Evolutionary conservation across 1,284 basidiomycete genomes (phyloP).

Genomic region (Thecaphora thlaspeos): DNA sequence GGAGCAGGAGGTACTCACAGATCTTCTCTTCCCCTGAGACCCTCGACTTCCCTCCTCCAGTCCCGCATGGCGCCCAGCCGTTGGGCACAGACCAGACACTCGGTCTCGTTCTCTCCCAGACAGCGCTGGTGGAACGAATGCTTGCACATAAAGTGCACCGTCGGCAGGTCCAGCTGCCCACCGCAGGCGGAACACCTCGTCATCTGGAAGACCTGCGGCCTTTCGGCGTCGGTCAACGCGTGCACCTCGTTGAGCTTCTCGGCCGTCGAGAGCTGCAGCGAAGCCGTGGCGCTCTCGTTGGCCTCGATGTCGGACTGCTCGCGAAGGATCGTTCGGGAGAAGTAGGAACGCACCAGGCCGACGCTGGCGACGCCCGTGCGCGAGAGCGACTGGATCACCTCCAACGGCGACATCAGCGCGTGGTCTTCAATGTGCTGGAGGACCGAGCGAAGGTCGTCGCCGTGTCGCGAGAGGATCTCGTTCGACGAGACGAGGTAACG

Average conservation of each 20-base stretch:
- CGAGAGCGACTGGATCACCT: slow-evolving; percentile 82
- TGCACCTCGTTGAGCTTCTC: slow-evolving; percentile 77
- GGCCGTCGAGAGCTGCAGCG: slow-evolving; percentile 82
- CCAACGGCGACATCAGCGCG: slow-evolving; percentile 79
- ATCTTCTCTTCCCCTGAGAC: background rate
- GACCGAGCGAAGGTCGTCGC: slow-evolving; percentile 66
- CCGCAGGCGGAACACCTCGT: slow-evolving; percentile 84
- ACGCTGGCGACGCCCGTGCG: slow-evolving; percentile 83
- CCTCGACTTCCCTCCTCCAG: slow-evolving; percentile 59
- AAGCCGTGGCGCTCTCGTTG: slow-evolving; percentile 76
- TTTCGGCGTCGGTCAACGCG: slow-evolving; percentile 72
- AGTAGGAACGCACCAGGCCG: slow-evolving; percentile 84
- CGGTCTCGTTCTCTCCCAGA: slow-evolving; percentile 60
- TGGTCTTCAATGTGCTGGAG: slow-evolving; percentile 75
- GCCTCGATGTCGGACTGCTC: slow-evolving; percentile 75
- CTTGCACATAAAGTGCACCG: slow-evolving; percentile 95
- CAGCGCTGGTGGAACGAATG: slow-evolving; percentile 84
- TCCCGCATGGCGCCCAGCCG: slow-evolving; percentile 86
- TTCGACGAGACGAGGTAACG: slow-evolving; percentile 76
- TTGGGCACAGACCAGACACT: slow-evolving; percentile 82
- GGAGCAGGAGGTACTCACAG: slow-evolving; percentile 1
- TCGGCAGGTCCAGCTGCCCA: slow-evolving; percentile 84
- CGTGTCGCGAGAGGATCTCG: slow-evolving; percentile 69
- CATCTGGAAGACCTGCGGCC: slow-evolving; percentile 86
- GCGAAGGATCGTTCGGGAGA: slow-evolving; percentile 73